phyloP scores from a whole-genome alignment of 768 basidiomycete genomes.

The Pseudohyphozyma bogoriensis region DNA sequence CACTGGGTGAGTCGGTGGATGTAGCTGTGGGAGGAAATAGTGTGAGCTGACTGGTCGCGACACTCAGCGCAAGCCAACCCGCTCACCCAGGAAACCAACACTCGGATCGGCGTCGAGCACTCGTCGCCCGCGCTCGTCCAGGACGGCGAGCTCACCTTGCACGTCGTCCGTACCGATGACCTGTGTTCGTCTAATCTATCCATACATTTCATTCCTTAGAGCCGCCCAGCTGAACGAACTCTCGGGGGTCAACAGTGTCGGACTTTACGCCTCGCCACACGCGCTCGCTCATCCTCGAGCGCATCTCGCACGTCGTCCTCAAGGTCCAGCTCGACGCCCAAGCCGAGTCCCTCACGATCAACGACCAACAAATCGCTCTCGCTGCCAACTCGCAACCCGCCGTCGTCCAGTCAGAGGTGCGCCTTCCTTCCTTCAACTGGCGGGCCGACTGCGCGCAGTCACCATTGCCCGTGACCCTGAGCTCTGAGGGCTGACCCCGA shows the following conservation, averaged over 20 bases:
- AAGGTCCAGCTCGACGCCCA: neutral
- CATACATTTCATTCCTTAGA: no score
- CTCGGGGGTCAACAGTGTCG: neutral
- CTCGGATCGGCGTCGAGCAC: neutral
- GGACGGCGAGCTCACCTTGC: neutral
- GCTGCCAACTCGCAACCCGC: neutral
- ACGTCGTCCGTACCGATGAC: conserved; percentile 4
- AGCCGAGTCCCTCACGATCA: neutral
- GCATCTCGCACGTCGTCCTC: neutral
- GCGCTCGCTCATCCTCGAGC: neutral
- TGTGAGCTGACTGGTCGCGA: no score
- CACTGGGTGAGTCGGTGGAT: no score
- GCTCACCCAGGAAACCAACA: neutral
- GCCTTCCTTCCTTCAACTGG: neutral
- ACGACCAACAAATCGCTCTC: neutral
- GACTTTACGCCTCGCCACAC: neutral
- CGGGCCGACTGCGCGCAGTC: no score
- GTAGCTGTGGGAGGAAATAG: no score
- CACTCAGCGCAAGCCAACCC: neutral
- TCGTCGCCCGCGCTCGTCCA: neutral
- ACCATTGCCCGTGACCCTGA: neutral
- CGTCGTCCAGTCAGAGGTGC: neutral
- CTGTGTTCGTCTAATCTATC: neutral
- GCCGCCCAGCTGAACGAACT: neutral
- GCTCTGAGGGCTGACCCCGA: neutral